Evolutionary conservation across 2,329 filamentous ascomycete genomes (phyloP), one percentile per base, ranked within the genome.

Genomic region (Cyphellophora attinorum): DNA sequence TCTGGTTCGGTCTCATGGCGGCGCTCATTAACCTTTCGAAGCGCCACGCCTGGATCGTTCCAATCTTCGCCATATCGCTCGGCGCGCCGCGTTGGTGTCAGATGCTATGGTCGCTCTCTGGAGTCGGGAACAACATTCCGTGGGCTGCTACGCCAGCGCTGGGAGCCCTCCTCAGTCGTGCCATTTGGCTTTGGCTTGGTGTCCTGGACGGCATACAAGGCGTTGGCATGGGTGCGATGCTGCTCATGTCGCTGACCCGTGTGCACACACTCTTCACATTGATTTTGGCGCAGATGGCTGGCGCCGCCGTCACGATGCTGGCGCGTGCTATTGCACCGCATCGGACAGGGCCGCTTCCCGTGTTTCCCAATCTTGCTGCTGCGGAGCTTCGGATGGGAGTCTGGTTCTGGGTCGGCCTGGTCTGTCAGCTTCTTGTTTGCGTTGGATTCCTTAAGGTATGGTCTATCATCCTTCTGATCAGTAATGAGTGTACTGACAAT

Each of bases 181-280:
- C 56, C 13, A 51, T 74, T 4, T 75, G 72, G 71, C 59, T 75
- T 6, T 76, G 70, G 70, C 62, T 76, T 2, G 72, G 72, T 12
- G 60, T 74, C 11, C 57, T 75, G 5, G 72, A 76, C 38, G 63
- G 65, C 6, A 55, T 76, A 5, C 72, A 76, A 48, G 68, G 69
- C 33, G 67, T 74, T 3, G 72, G 72, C 8, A 64, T 75, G 37
- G 72, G 72, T 33, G 74, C 74, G 70, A 65, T 75, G 32, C 57
- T 76, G 12, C 53, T 75, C 33, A 68, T 72, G 51, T 74, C 70
- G 2, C 52, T 72, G 45, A 73, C 70, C 3, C 56, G 72, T 13
- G 62, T 71, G 47, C 72, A 76, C 50, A 68, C 73, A 40, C 55
- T 65, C 23, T 70, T 68, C 37, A 67, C 70, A 2, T 54, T 76